Conservation (phyloP, 345 rosid genomes). For the Dovyalis caffra region DNA sequence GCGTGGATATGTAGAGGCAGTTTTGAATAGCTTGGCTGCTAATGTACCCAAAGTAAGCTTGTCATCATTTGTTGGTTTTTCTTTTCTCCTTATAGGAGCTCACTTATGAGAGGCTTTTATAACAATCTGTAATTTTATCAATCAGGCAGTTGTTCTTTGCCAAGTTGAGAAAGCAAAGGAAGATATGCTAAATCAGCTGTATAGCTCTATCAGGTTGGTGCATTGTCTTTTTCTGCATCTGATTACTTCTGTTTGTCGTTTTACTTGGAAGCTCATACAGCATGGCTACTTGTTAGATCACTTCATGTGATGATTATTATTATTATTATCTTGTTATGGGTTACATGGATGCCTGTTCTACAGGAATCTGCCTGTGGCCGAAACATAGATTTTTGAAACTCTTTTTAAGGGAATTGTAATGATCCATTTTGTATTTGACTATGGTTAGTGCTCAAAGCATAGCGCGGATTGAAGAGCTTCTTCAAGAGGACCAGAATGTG, state of each 20-base stretch:
- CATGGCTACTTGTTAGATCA: background rate
- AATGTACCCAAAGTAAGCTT: conserved; percentile 83
- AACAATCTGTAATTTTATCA: conserved; percentile 14
- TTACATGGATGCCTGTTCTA: background rate
- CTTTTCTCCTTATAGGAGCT: background rate
- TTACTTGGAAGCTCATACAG: background rate
- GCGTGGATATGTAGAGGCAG: conserved; percentile 97
- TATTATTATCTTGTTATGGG: background rate
- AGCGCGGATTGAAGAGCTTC: conserved; percentile 73
- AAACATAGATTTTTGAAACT: background rate
- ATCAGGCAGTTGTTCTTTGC: conserved; percentile 97
- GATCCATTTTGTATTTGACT: background rate
- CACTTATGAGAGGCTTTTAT: conserved; percentile 3
- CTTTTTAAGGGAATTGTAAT: background rate
- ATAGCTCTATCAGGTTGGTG: conserved; percentile 78
- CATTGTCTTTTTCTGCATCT: background rate
- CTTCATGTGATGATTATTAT: background rate
- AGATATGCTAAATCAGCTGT: conserved; percentile 93
- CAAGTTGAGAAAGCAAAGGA: conserved; percentile 98
- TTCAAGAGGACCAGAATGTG: conserved; percentile 85
- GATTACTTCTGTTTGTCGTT: background rate
- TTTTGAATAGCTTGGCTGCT: conserved; percentile 96
- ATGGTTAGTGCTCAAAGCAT: conserved; percentile 65
- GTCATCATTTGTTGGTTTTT: background rate
- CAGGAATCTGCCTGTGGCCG: background rate